Evolutionary conservation across 192 early-diverging fungal species (phyloP).

Genomic region (Entomortierella lignicola): DNA sequence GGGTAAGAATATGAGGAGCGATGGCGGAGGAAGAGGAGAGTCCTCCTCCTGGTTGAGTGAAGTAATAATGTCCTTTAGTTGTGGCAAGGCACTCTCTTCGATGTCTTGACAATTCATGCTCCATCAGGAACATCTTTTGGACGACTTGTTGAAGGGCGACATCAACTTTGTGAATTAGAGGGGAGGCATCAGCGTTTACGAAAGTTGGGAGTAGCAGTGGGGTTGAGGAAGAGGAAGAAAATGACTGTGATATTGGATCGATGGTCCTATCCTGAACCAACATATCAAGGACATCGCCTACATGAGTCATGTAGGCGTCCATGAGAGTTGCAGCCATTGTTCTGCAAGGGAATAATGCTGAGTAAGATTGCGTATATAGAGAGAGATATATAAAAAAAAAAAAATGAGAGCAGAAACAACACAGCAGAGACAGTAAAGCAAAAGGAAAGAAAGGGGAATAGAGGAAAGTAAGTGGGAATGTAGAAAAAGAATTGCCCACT

Average conservation of each 20-base stretch:
- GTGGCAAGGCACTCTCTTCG: slow-evolving; percentile 11
- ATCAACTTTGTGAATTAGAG: slow-evolving; percentile 38
- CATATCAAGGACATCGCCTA: slow-evolving; percentile 39
- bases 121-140: slow-evolving; percentile 44
- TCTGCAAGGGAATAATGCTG: background rate
- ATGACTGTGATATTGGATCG: slow-evolving; percentile 19
- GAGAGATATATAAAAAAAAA: background rate
- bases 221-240: slow-evolving; percentile 14
- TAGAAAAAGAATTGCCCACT: no score
- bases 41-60: background rate
- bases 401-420: background rate
- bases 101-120: slow-evolving; percentile 32
- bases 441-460: no score
- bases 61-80: background rate
- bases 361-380: background rate
- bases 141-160: slow-evolving; percentile 27
- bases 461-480: no score
- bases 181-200: slow-evolving; percentile 4
- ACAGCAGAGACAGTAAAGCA: background rate
- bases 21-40: slow-evolving; percentile 14
- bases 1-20: slow-evolving; percentile 33
- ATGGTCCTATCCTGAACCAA: slow-evolving; percentile 21
- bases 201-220: slow-evolving; percentile 3
- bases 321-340: slow-evolving; percentile 9
- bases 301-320: slow-evolving; percentile 43